These are phyloP conservation scores for Mycena leptocephala DNA, from an alignment of 768 basidiomycete genomes.

Conservation along the genomic window DNA sequence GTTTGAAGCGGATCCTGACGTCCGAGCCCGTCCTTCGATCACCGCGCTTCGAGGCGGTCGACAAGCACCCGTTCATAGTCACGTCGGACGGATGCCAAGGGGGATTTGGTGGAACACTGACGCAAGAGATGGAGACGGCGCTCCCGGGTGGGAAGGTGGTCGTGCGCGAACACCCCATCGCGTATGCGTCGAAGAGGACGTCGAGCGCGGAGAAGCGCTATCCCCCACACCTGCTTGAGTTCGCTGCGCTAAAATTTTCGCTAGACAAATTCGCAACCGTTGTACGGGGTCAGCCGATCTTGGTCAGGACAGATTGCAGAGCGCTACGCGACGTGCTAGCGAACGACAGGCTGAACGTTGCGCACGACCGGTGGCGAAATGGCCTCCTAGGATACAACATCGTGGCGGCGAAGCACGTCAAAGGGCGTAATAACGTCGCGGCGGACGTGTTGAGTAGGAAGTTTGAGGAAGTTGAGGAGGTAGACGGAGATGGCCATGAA, in stretches of 20 bases:
- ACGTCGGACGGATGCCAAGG: conserved; percentile 44
- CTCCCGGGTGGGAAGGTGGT: conserved; percentile 29
- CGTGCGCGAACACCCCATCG: conserved; percentile 44
- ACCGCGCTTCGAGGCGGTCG: no score
- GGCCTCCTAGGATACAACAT: conserved; percentile 40
- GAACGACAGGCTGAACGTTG: conserved; percentile 34
- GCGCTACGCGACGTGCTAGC: no score
- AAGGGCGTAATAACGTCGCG: conserved; percentile 38
- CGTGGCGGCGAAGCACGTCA: no score
- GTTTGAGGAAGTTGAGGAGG: no score
- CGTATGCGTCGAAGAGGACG: conserved; percentile 51
- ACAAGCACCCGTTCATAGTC: conserved; percentile 45
- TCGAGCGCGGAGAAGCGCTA: conserved; percentile 46
- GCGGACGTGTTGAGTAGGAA: conserved; percentile 40
- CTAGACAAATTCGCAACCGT: no score
- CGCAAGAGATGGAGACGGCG: no score
- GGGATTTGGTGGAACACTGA: conserved; percentile 43
- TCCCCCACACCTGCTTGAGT: no score
- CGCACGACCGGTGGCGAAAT: conserved; percentile 45
- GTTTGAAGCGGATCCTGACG: background rate
- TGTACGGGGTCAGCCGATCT: no score
- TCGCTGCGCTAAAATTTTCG: no score
- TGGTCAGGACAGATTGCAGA: no score
- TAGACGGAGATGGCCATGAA: conserved; percentile 1
- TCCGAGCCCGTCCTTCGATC: background rate